Conservation (phyloP, 1,284 basidiomycete species). For the Ustilago cynodontis region DNA sequence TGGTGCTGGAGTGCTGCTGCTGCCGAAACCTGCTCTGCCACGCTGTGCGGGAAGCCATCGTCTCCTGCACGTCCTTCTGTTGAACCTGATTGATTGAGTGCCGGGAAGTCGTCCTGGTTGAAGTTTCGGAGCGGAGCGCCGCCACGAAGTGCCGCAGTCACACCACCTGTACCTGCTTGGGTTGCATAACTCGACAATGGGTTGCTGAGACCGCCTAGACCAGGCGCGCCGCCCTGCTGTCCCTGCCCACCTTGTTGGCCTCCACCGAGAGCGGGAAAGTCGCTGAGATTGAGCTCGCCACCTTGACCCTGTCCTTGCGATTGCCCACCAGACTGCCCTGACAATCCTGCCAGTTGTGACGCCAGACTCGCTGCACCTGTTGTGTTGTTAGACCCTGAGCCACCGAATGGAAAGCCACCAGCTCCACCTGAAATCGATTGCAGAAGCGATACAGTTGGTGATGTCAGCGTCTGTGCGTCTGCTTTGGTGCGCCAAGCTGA, state of each 20-base stretch:
- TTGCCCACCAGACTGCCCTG: slow-evolving; percentile 45
- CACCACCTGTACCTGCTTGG: slow-evolving; percentile 55
- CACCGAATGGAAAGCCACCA: slow-evolving; percentile 54
- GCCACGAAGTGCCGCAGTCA: slow-evolving; percentile 39
- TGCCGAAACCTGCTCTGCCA: slow-evolving; percentile 61
- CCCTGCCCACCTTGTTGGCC: slow-evolving; percentile 38
- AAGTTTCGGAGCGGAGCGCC: slow-evolving; percentile 53
- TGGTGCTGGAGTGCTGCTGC: slow-evolving; percentile 65
- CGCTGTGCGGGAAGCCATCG: slow-evolving; percentile 45
- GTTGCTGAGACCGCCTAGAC: slow-evolving; percentile 40
- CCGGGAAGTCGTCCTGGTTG: slow-evolving; percentile 67
- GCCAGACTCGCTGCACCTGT: slow-evolving; percentile 51
- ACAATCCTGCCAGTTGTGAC: slow-evolving; percentile 42
- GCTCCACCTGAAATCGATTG: slow-evolving; percentile 25
- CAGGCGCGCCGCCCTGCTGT: slow-evolving; percentile 49
- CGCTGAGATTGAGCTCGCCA: slow-evolving; percentile 54
- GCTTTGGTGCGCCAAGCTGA: not conserved
- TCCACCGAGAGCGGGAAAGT: slow-evolving; percentile 60
- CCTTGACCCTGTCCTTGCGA: slow-evolving; percentile 51
- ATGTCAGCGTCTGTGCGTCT: slow-evolving; percentile 5
- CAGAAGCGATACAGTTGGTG: not conserved
- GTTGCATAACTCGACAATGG: slow-evolving; percentile 58
- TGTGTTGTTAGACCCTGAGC: slow-evolving; percentile 51
- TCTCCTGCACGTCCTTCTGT: slow-evolving; percentile 41
- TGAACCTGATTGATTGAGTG: slow-evolving; percentile 53